Percentiles rank a stretch among this genome's conserved stretches.
These are phyloP conservation scores for Diaporthe capsici DNA, from an alignment of 2,329 filamentous ascomycete genomes.

Conservation along the genomic window DNA sequence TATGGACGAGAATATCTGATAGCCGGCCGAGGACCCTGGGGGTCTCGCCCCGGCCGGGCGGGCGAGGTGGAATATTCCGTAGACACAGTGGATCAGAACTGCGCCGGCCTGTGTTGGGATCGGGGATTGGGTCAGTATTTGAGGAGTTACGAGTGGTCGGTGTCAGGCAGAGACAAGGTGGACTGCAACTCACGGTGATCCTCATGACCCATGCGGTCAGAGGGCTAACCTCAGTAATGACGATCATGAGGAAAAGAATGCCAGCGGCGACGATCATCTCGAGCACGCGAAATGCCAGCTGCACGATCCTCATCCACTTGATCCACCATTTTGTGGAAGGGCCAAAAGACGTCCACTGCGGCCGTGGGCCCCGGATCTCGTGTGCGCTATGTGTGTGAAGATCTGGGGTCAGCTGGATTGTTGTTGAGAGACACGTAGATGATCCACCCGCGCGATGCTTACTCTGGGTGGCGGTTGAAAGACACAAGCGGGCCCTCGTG, in stretches of 20 bases:
- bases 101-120: conserved; percentile 74
- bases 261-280: conserved; percentile 79
- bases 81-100: conserved; percentile 78
- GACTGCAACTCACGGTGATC: conserved; percentile 73
- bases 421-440: neutral
- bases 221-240: conserved; percentile 77
- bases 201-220: conserved; percentile 82
- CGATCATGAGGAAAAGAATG: conserved; percentile 81
- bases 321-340: conserved; percentile 79
- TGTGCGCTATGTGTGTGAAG: conserved; percentile 63
- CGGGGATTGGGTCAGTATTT: conserved; percentile 2
- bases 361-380: conserved; percentile 73
- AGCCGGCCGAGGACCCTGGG: conserved; percentile 86
- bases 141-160: conserved; percentile 40
- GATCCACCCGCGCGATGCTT: conserved; percentile 51
- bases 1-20: conserved; percentile 86
- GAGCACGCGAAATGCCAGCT: conserved; percentile 77
- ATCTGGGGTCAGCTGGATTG: conserved; percentile 33
- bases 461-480: conserved; percentile 92
- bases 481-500: conserved; percentile 82
- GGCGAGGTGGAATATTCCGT: conserved; percentile 85
- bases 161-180: neutral
- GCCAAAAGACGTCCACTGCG: conserved; percentile 76
- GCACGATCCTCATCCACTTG: conserved; percentile 76
- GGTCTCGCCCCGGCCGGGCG: conserved; percentile 79